Base-by-base conservation (phyloP, 2,329 filamentous ascomycete species). In the Neoarthrinium moseri region DNA sequence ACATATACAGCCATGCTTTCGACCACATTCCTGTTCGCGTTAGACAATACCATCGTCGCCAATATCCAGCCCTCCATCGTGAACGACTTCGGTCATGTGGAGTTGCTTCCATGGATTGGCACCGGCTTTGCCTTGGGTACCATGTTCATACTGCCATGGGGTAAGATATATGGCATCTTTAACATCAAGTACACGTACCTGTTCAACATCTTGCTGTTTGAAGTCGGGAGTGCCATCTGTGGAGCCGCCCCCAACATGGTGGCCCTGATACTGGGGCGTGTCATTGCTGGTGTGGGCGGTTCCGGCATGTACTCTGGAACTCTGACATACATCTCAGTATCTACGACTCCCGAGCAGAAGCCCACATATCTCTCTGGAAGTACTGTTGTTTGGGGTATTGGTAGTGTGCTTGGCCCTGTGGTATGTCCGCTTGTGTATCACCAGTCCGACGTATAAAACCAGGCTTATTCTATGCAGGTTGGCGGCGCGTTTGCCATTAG, bases 181-280 rank as follows among this genome's bases (percentile, higher is more conserved):
- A 63, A 75, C 37, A 60, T 64, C 4, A 78, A 78, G 53, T 68
- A 58, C 26, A 33, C 57, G 40, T 30, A 40, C n/a, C 40, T 41
- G 20, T 40, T 62, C 24, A 17, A 60, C 20, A n/a, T 57, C 4
- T 23, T 5, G 10, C 6, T 8, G 3, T 64, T 64, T 47, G 51
- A 56, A 45, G 48, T 51, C 12, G 62, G 62, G 15, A 59, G 51
- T 21, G 63, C 64, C 2, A 49, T 71, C 4, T 74, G 71, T 46
- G 72, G 71, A 23, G 71, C 60, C 0, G 69, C 71, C 1, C 67
- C 66, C 0, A 66, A 37, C 15, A 73, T 74, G 63, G 56, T 69
- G 49, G 66, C 67, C 22, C 48, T 78, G 21, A 77, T 78, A 46
- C 52, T 71, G 17, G 73, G 72, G 5, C 62, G 72, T 13, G 68